Evolutionary conservation across 768 basidiomycete genomes (phyloP).

Genomic region (Lactarius akahatsu): DNA sequence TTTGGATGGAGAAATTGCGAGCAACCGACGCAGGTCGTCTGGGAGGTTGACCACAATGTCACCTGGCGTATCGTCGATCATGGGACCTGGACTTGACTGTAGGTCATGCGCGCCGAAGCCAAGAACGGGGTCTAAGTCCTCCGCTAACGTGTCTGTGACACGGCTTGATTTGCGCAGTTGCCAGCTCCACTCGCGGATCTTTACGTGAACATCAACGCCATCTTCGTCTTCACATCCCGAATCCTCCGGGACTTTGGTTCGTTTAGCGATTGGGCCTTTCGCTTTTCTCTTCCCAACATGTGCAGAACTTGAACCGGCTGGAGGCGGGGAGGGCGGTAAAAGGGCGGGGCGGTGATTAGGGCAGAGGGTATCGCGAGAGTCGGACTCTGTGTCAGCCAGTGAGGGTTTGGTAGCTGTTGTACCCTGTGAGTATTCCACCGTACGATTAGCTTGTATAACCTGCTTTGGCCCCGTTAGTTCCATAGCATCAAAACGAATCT

Average conservation of each 20-base stretch:
- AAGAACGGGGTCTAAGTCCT: constrained; percentile 26
- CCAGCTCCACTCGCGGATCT: constrained; percentile 34
- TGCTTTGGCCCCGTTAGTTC: constrained; percentile 15
- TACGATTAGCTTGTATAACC: constrained; percentile 2
- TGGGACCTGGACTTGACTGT: constrained; percentile 25
- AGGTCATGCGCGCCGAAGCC: constrained; percentile 21
- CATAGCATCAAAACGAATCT: constrained; percentile 20
- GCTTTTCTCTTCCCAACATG: constrained; percentile 41
- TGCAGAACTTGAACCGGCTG: constrained; percentile 32
- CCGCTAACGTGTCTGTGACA: constrained; percentile 14
- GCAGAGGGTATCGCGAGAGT: constrained; percentile 25
- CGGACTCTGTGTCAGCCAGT: constrained; percentile 12
- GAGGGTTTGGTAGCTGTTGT: constrained; percentile 17
- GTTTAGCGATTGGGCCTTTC: constrained; percentile 45
- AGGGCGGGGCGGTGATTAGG: constrained; percentile 36
- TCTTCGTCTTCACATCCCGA: constrained; percentile 33
- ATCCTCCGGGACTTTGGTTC: constrained; percentile 42
- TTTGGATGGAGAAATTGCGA: constrained; percentile 56
- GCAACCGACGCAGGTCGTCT: constrained; percentile 60
- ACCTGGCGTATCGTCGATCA: constrained; percentile 37
- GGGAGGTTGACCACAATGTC: constrained; percentile 59
- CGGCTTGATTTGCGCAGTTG: constrained; percentile 18
- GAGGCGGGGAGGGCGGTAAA: constrained; percentile 71
- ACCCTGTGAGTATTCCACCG: neutral
- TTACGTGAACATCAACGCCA: constrained; percentile 33